Base-by-base conservation (phyloP, 2,329 filamentous ascomycete species). In the Penicillium sp. region DNA sequence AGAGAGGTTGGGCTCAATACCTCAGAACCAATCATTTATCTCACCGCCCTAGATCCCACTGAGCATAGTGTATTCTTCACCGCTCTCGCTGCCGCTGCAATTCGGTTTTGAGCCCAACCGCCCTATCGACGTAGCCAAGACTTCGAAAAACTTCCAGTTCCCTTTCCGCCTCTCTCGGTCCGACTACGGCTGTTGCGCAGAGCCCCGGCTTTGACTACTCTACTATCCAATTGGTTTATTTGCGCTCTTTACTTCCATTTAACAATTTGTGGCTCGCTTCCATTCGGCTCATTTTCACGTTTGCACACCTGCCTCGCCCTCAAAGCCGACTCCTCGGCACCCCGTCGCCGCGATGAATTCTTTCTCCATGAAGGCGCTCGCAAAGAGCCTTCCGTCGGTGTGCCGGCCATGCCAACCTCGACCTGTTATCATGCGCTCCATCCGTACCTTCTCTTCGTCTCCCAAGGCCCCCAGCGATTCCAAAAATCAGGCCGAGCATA, bases 401-500 rank as follows among this genome's bases (percentile, higher is more conserved):
- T 56, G 55, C 50, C 64, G 63, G 36, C 58, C 59, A 52, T 62
- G 51, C 39, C 59, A 59, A 26, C 37, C 58, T 13, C 55, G 51
- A 43, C 28, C 53, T 4, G 46, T 54, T n/a, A 46, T 51, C 5
- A 32, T 60, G 40, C 50, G 52, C 23, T 57, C 62, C 11, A 43
- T 49, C 34, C 65, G 64, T 48, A 47, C 55, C 1, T 68, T 74
- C 43, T 71, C 69, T 1, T 61, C 60, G 10, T 60, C 67, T 13
- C 45, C 49, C 29, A 56, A 49, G 26, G 51, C 51, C 49, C 53
- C 49, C 46, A 47, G 58, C 22, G 55, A 44, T 24, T 26, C 44
- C 16, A 49, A 47, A 46, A 55, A 60, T 13, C 50, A 52, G 44
- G 47, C 45, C 29, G 53, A 54, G 26, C 54, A 59, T 18, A 50